Evolutionary conservation across 2,329 filamentous ascomycete species (phyloP).

Genomic region (Pseudogymnoascus sp.): DNA sequence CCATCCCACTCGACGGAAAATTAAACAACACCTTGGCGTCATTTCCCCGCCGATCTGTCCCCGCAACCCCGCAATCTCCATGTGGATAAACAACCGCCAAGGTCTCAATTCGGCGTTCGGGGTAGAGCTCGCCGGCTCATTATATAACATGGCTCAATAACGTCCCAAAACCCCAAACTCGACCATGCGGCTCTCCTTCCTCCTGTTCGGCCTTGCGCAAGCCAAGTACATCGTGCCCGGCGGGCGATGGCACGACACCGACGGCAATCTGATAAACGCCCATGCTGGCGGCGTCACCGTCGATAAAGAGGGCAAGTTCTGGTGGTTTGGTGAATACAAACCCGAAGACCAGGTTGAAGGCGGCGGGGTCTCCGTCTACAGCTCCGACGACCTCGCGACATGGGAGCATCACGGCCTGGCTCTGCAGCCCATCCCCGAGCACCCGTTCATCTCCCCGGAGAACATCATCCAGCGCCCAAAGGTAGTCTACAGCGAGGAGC

Average conservation of each 20-base stretch:
- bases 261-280: slow-evolving; percentile 53
- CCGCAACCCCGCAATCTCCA: not conserved
- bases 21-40: not conserved
- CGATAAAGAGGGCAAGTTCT: slow-evolving; percentile 49
- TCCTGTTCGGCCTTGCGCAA: slow-evolving; percentile 8
- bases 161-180: not conserved
- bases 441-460: slow-evolving; percentile 47
- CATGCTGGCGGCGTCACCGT: slow-evolving; percentile 52
- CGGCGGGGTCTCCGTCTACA: slow-evolving; percentile 55
- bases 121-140: not conserved
- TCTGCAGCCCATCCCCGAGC: slow-evolving; percentile 46
- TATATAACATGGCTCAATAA: not conserved
- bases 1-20: slow-evolving; percentile 3
- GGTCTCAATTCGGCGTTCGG: not conserved
- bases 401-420: slow-evolving; percentile 53
- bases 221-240: slow-evolving; percentile 56
- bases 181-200: not conserved
- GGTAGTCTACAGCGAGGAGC: slow-evolving; percentile 49
- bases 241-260: slow-evolving; percentile 52
- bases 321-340: slow-evolving; percentile 58
- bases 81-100: not conserved
- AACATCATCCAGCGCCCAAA: slow-evolving; percentile 57
- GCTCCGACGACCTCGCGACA: slow-evolving; percentile 52
- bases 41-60: not conserved
- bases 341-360: slow-evolving; percentile 50